These are phyloP conservation scores for Amborella trichopoda DNA, from an alignment of 164 flowering plant species.

Conservation along the genomic window DNA sequence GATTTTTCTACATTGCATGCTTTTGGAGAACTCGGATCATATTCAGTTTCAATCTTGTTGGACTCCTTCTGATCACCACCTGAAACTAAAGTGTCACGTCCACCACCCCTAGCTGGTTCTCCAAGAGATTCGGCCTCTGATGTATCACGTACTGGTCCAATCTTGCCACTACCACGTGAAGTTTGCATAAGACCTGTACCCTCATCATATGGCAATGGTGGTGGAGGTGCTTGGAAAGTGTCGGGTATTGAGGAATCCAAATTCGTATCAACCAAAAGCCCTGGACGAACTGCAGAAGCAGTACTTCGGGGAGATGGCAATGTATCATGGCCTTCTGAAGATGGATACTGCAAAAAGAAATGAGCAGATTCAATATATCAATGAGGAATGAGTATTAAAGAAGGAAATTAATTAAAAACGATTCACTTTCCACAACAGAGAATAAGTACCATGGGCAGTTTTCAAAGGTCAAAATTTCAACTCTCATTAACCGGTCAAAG, in stretches of 20 bases:
- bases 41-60: constrained; percentile 21
- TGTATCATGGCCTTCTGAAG: constrained; percentile 42
- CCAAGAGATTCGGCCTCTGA: constrained; percentile 20
- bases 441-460: background rate
- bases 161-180: constrained; percentile 13
- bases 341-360: constrained; percentile 50
- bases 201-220: constrained; percentile 64
- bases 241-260: constrained; percentile 58
- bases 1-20: constrained; percentile 23
- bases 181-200: constrained; percentile 38
- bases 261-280: constrained; percentile 41
- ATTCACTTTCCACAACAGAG: background rate
- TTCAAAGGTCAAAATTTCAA: background rate
- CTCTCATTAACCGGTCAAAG: background rate
- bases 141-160: constrained; percentile 13
- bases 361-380: background rate
- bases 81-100: constrained; percentile 18
- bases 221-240: constrained; percentile 64
- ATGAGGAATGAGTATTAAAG: background rate
- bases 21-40: constrained; percentile 29
- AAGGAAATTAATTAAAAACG: background rate
- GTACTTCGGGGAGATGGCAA: constrained; percentile 28
- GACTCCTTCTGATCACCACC: constrained; percentile 29
- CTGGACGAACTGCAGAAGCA: constrained; percentile 29
- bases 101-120: constrained; percentile 6